Percentiles rank a stretch among this genome's conserved stretches.
Conservation (phyloP, 2,329 filamentous ascomycete species). For the Phaeosphaeria sp. region DNA sequence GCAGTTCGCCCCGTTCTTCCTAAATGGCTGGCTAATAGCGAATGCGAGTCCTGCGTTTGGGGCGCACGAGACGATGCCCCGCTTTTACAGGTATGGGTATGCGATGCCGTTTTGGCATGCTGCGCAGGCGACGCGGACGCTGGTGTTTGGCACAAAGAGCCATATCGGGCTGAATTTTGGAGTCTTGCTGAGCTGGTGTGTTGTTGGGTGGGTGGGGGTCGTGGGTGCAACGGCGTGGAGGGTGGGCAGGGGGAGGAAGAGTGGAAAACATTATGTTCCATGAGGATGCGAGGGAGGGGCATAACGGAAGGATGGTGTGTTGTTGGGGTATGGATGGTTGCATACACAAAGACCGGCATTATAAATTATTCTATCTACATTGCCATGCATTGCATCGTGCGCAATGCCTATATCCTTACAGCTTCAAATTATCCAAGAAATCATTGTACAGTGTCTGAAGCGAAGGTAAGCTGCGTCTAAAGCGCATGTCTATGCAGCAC, state of each 20-base stretch:
- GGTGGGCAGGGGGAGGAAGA: background rate
- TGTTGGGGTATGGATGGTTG: no score
- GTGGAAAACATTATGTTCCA: background rate
- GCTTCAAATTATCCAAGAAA: background rate
- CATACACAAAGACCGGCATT: background rate
- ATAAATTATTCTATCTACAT: background rate
- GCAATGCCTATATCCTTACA: background rate
- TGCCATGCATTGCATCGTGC: background rate
- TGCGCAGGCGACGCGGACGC: conserved; percentile 8
- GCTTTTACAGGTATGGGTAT: conserved; percentile 12
- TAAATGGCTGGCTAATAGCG: conserved; percentile 10
- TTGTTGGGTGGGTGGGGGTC: conserved; percentile 6
- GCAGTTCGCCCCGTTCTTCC: conserved; percentile 6
- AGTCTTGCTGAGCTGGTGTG: conserved; percentile 8
- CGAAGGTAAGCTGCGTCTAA: background rate
- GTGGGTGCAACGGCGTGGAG: background rate
- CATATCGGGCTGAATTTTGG: conserved; percentile 14
- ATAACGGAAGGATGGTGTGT: no score
- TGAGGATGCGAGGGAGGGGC: no score
- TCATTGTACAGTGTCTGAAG: background rate
- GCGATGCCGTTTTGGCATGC: conserved; percentile 10
- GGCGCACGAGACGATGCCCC: conserved; percentile 6
- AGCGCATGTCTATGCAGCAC: background rate
- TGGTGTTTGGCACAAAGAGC: conserved; percentile 13
- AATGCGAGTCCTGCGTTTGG: conserved; percentile 7